A percentile compares a stretch with the other conserved stretches of the same genome.
phyloP scores from a whole-genome alignment of 805 yeast species.

The Ogataea pilisensis region DNA sequence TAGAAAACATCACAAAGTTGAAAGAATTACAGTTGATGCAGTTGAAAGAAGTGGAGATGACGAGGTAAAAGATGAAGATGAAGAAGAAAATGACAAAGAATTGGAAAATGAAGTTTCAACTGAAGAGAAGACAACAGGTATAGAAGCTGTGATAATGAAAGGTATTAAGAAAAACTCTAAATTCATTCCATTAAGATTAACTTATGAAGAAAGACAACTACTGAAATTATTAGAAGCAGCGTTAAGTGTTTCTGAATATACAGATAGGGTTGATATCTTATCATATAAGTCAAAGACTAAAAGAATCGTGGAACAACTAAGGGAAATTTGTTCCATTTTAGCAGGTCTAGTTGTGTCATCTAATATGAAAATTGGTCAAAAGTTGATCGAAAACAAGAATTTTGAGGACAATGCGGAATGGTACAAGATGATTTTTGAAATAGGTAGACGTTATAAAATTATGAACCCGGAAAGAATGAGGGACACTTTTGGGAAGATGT shows the following conservation, averaged over 20 bases:
- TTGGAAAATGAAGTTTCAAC: slow-evolving; percentile 5
- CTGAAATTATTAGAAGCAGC: slow-evolving; percentile 71
- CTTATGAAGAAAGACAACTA: slow-evolving; percentile 64
- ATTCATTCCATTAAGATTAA: slow-evolving; percentile 67
- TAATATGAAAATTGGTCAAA: slow-evolving; percentile 65
- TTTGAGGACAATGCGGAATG: slow-evolving; percentile 68
- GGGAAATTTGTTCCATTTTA: slow-evolving; percentile 73
- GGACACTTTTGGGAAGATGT: slow-evolving; percentile 71
- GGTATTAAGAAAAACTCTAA: slow-evolving; percentile 42
- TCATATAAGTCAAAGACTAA: slow-evolving; percentile 64
- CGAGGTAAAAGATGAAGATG: slow-evolving; percentile 9
- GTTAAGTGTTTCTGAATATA: slow-evolving; percentile 71
- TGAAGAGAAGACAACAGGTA: slow-evolving; percentile 5
- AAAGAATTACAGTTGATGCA: slow-evolving; percentile 18
- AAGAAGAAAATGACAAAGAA: slow-evolving; percentile 16
- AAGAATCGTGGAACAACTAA: slow-evolving; percentile 66
- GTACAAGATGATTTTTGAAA: slow-evolving; percentile 68
- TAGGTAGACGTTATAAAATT: slow-evolving; percentile 76
- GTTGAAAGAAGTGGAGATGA: slow-evolving; percentile 17
- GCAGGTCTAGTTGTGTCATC: slow-evolving; percentile 79
- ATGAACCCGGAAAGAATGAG: slow-evolving; percentile 84
- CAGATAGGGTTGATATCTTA: slow-evolving; percentile 71
- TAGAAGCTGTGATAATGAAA: slow-evolving; percentile 24
- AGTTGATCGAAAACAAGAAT: slow-evolving; percentile 59
- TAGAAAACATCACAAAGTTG: slow-evolving; percentile 42